Evolutionary conservation across 768 basidiomycete genomes (phyloP).

Genomic region (Psilocybe tampanensis): DNA sequence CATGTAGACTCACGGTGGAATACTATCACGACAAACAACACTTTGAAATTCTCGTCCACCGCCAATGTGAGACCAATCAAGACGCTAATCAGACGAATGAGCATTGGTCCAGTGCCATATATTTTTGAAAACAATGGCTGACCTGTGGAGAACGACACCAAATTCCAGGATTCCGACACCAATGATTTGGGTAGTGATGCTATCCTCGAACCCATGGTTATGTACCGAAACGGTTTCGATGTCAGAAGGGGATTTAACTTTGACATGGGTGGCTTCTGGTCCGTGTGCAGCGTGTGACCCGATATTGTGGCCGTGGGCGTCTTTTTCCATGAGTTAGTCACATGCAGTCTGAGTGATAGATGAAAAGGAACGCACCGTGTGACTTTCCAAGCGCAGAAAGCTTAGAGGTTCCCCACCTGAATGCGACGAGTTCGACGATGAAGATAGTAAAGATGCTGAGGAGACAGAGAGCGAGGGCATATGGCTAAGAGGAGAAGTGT

Average conservation of each 20-base stretch:
- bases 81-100: slow-evolving; percentile 44
- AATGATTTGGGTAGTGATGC: slow-evolving; percentile 68
- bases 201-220: slow-evolving; percentile 35
- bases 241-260: slow-evolving; percentile 18
- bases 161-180: slow-evolving; percentile 94
- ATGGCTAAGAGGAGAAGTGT: slow-evolving; percentile 55
- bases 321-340: slow-evolving; percentile 32
- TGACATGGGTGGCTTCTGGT: slow-evolving; percentile 50
- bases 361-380: slow-evolving; percentile 46
- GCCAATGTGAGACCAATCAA: slow-evolving; percentile 91
- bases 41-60: slow-evolving; percentile 78
- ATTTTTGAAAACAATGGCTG: background rate
- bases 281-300: slow-evolving; percentile 71
- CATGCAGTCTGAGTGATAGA: background rate
- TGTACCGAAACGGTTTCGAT: slow-evolving; percentile 32
- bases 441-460: slow-evolving; percentile 84
- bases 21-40: slow-evolving; percentile 87
- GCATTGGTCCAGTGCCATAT: background rate
- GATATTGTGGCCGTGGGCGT: slow-evolving; percentile 66
- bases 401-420: slow-evolving; percentile 81
- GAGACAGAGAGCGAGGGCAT: slow-evolving; percentile 80
- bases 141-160: slow-evolving; percentile 88
- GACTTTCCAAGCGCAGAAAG: slow-evolving; percentile 64
- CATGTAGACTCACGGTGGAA: slow-evolving; percentile 78
- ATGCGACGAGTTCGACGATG: slow-evolving; percentile 82